Base-by-base conservation (phyloP, 352 stramenopile species). In the Detonula confervacea region DNA sequence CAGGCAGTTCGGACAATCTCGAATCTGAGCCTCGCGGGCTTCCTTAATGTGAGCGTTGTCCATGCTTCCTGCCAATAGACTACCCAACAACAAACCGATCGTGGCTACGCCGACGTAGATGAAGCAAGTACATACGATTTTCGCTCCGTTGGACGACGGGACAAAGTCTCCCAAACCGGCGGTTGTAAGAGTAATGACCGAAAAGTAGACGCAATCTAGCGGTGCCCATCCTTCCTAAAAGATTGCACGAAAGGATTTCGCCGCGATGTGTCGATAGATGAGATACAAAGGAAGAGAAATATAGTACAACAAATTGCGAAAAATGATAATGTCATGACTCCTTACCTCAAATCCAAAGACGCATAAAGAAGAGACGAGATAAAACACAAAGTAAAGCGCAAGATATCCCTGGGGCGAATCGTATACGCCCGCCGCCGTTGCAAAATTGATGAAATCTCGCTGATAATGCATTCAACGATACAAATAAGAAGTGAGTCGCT, bases 201-300 rank as follows among this genome's bases (percentile, higher is more conserved):
- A 88, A 82, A 94, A 94, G 65, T 94, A 94, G 11, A 94, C 77
- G 55, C 90, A 94, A 84, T 94, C 90, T 27, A 93, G 59, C 46
- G 86, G 77, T 39, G 49, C 35, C 90, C 90, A 94, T 22, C 87
- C 90, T 81, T 94, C 90, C 66, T 90, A 56, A 37, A 79, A n/a
- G 20, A 27, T 63, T 52, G 60, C 0, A 57, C n/a, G 27, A 39
- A 56, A 39, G 22, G 37, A 55, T 39, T 39, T 3, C 25, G 18
- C 4, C 25, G 46, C 46, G 12, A 54, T 49, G 18, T 16, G 4
- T 9, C 4, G 11, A 6, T 54, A 18, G 49, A n/a, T 56, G 47
- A 56, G 47, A n/a, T n/a, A n/a, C n/a, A n/a, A n/a, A n/a, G 47
- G 30, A 30, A 59, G 2, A 59, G 9, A 52, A 9, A 18, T 9